Evolutionary conservation across 129 eudicot genomes (phyloP), one percentile per base, ranked within the genome.

Genomic region (Calendula officinalis): DNA sequence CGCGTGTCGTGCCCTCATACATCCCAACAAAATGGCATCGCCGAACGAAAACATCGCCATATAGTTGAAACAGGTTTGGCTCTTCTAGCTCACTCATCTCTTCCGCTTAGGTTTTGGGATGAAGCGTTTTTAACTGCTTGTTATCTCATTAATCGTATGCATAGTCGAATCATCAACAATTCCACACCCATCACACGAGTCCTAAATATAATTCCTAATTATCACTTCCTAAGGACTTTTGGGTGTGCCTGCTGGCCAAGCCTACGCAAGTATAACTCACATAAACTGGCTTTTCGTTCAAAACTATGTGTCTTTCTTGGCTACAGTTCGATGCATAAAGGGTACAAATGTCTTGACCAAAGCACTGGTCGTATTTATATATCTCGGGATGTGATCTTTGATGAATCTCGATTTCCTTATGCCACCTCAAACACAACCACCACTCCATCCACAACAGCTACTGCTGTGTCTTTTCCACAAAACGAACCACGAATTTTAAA

Each of bases 1-100:
- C n/a, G n/a, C n/a, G n/a, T n/a, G n/a, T n/a, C n/a, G n/a, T n/a
- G 62, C 35, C 62, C 62, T 9, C 62, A 56, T 13, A 56, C 61
- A 5, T 56, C 61, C 6, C 58, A 53, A 27, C n/a, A 53, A 53
- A 53, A 53, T 7, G 58, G 58, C 2, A 17, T 27, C 3, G 61
- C 61, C 34, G 42, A 56, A 56, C 61, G 61, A n/a, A 56, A 56
- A 11, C 61, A 56, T 12, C 61, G 42, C 8, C 59, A 53, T 6
- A 53, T 52, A 5, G 59, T 53, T 7, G 59, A 53, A 53, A 53
- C 61, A 3, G 41, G 41, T 33, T 33, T 55, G 6, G 63, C 63
- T 1, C 11, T 57, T 4, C 7, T 57, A 15, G 45, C 63, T 1
- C 60, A 55, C n/a, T n/a, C n/a, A n/a, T n/a, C n/a, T n/a, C n/a